Conservation (phyloP, 202 grass and related monocot species). For the Alloteropsis angusta region DNA sequence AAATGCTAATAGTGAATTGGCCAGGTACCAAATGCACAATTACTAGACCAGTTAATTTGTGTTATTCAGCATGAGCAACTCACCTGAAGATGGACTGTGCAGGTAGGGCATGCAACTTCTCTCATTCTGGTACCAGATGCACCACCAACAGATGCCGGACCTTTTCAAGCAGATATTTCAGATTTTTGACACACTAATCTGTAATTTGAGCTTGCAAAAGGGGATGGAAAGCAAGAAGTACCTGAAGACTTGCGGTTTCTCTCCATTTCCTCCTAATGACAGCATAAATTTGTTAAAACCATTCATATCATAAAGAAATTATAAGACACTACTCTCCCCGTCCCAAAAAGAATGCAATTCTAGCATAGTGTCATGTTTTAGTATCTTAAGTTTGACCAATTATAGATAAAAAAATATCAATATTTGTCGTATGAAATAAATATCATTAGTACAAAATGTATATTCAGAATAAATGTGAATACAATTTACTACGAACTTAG, state of each 20-base stretch:
- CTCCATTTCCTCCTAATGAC: slow-evolving; percentile 88
- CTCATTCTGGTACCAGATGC: slow-evolving; percentile 56
- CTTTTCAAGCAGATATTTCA: slow-evolving; percentile 3
- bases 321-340: not conserved
- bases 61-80: not conserved
- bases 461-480: too few relatives aligned
- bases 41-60: not conserved
- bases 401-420: too few relatives aligned
- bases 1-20: not conserved
- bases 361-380: too few relatives aligned
- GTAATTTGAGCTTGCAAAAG: not conserved
- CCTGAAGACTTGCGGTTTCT: slow-evolving; percentile 79
- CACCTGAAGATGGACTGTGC: slow-evolving; percentile 98
- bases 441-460: too few relatives aligned
- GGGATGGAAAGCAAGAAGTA: slow-evolving; percentile 21
- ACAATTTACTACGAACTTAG: too few relatives aligned
- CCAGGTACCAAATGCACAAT: not conserved
- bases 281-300: slow-evolving; percentile 11
- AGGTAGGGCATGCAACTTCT: slow-evolving; percentile 93
- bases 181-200: not conserved
- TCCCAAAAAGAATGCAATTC: too few relatives aligned
- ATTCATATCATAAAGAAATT: not conserved
- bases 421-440: too few relatives aligned
- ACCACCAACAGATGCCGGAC: slow-evolving; percentile 9
- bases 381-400: too few relatives aligned